These are phyloP conservation scores for Candida nitratophila DNA, from an alignment of 805 yeast species.

Conservation along the genomic window DNA sequence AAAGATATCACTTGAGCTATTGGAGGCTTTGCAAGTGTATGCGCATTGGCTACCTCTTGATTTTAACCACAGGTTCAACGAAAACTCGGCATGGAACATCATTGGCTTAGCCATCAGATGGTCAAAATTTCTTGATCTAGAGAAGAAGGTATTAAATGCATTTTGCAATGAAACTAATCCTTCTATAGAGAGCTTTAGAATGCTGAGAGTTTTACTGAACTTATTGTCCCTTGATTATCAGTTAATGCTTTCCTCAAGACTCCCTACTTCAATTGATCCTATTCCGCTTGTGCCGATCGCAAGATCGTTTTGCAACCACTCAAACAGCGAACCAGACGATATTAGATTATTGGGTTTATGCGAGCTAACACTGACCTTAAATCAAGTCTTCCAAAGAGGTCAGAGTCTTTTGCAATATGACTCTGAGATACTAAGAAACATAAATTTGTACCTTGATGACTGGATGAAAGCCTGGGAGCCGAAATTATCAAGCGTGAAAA, in stretches of 20 bases:
- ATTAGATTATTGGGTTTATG: conserved; percentile 10
- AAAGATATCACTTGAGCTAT: conserved; percentile 8
- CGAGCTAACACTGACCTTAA: conserved; percentile 9
- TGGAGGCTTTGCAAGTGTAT: conserved; percentile 11
- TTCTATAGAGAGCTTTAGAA: conserved; percentile 6
- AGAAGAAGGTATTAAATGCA: conserved; percentile 4
- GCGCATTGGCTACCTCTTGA: conserved; percentile 13
- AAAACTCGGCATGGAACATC: conserved; percentile 9
- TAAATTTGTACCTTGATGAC: conserved; percentile 10
- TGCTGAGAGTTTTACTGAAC: conserved; percentile 9
- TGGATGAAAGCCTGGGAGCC: conserved; percentile 9
- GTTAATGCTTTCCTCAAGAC: conserved; percentile 9
- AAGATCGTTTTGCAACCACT: conserved; percentile 4
- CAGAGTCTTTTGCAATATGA: background rate
- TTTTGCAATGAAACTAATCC: conserved; percentile 4
- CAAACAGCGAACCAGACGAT: conserved; percentile 7
- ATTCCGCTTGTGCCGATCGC: conserved; percentile 9
- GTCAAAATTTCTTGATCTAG: conserved; percentile 9
- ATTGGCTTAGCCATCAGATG: conserved; percentile 11
- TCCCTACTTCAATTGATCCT: conserved; percentile 12
- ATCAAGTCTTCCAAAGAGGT: conserved; percentile 5
- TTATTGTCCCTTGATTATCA: conserved; percentile 11
- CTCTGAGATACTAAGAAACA: conserved; percentile 4
- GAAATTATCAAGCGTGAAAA: background rate
- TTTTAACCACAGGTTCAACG: conserved; percentile 4